Evolutionary conservation across 768 basidiomycete species (phyloP).

Genomic region (Amanita rubescens): DNA sequence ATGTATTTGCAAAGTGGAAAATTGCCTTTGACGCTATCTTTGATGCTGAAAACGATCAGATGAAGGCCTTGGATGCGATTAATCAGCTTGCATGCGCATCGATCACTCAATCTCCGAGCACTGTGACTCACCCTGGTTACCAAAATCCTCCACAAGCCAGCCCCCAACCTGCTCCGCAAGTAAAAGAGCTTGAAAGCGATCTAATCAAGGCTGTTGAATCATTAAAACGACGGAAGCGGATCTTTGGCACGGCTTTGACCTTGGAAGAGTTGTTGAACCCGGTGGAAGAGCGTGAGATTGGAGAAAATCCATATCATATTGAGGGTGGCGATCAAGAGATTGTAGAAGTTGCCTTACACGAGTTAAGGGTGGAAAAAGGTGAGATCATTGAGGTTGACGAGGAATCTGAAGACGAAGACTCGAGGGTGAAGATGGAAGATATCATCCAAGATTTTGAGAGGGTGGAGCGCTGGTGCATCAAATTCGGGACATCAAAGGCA

Average conservation of each 20-base stretch:
- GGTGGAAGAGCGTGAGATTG: constrained; percentile 4
- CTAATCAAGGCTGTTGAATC: background rate
- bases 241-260: constrained; percentile 3
- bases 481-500: background rate
- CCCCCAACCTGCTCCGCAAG: background rate
- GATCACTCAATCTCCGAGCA: background rate
- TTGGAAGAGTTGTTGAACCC: constrained; percentile 6
- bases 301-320: constrained; percentile 1
- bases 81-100: background rate
- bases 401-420: background rate
- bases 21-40: background rate
- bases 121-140: background rate
- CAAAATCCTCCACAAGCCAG: background rate
- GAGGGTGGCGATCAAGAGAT: constrained; percentile 5
- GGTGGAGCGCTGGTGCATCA: background rate
- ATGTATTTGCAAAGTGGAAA: background rate
- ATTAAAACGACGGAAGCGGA: background rate
- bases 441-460: background rate
- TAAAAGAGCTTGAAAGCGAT: background rate
- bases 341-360: background rate
- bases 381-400: constrained; percentile 1
- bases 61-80: background rate
- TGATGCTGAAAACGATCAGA: background rate
- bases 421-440: background rate
- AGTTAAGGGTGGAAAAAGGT: constrained; percentile 1